Evolutionary conservation across 495 filamentous ascomycete genomes (phyloP).

Genomic region (Penicillium canescens): DNA sequence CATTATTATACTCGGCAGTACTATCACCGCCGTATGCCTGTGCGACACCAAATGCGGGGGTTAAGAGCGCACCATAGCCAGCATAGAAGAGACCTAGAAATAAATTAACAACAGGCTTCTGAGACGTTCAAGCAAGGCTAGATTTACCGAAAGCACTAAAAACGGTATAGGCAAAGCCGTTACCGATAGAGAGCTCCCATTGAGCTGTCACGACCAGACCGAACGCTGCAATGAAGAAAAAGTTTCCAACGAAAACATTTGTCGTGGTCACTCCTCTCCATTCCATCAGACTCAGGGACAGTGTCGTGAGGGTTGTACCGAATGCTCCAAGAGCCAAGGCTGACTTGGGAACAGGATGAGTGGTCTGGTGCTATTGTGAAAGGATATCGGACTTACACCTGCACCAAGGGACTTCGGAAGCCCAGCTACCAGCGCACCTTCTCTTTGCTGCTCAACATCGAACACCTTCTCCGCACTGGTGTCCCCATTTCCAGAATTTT

Average conservation of each 20-base stretch:
- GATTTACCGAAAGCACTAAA: slow-evolving; percentile 44
- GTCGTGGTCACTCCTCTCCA: slow-evolving; percentile 45
- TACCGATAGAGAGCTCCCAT: slow-evolving; percentile 51
- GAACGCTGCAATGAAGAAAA: slow-evolving; percentile 51
- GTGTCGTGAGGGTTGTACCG: slow-evolving; percentile 50
- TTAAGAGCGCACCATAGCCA: slow-evolving; percentile 39
- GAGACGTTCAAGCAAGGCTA: no score
- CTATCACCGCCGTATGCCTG: slow-evolving; percentile 37
- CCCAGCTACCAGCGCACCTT: neutral
- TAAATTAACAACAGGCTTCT: no score
- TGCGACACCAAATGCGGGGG: slow-evolving; percentile 41
- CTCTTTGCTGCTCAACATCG: slow-evolving; percentile 22
- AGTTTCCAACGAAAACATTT: slow-evolving; percentile 51
- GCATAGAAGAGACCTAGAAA: slow-evolving; percentile 43
- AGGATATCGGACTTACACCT: slow-evolving; percentile 18
- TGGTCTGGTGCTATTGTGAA: no score
- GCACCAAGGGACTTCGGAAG: slow-evolving; percentile 22
- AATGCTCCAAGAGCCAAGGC: slow-evolving; percentile 52
- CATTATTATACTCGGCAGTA: slow-evolving; percentile 43
- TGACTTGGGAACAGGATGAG: slow-evolving; percentile 22
- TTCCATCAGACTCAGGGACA: slow-evolving; percentile 51
- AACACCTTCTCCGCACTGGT: slow-evolving; percentile 5
- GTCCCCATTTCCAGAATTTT: neutral
- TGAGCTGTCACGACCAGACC: slow-evolving; percentile 51
- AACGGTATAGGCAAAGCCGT: slow-evolving; percentile 52